phyloP scores from a whole-genome alignment of 1,284 basidiomycete genomes.

The Meira miltonrushii region DNA sequence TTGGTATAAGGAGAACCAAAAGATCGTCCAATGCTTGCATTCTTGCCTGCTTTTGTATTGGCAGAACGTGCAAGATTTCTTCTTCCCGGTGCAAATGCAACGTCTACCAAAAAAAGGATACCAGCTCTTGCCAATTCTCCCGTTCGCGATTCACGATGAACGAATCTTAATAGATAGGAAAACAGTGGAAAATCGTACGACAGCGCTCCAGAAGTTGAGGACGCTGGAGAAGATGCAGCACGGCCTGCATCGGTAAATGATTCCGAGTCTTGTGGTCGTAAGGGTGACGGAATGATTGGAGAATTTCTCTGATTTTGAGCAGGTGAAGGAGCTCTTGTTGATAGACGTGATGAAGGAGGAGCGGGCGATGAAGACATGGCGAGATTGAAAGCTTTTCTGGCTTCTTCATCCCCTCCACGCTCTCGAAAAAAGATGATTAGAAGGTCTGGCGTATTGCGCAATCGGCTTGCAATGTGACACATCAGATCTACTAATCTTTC shows the following conservation, averaged over 20 bases:
- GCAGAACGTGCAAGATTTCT: slow-evolving; percentile 1
- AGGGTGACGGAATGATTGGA: slow-evolving; percentile 15
- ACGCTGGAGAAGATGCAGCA: neutral
- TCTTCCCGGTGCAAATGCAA: slow-evolving; percentile 50
- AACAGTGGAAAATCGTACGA: slow-evolving; percentile 57
- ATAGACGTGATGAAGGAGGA: slow-evolving; percentile 21
- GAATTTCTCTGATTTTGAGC: slow-evolving; percentile 12
- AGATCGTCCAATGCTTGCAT: neutral
- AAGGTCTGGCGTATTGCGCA: slow-evolving; percentile 41
- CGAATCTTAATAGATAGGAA: slow-evolving; percentile 89
- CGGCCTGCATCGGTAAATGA: neutral
- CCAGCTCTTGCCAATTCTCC: slow-evolving; percentile 92
- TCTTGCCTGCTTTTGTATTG: neutral
- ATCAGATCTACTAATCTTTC: slow-evolving; percentile 44
- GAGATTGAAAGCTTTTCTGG: neutral
- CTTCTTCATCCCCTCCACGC: slow-evolving; percentile 5
- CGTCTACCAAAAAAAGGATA: slow-evolving; percentile 83
- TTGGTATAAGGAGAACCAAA: neutral
- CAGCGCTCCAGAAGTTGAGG: neutral
- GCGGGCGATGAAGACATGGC: neutral
- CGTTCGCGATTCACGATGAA: slow-evolving; percentile 86
- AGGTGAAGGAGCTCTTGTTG: slow-evolving; percentile 30
- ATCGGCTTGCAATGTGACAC: slow-evolving; percentile 41
- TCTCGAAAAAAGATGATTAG: slow-evolving; percentile 40
- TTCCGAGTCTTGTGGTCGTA: neutral